Evolutionary conservation across 371 early-diverging fungal genomes (phyloP).

Genomic region (Lichtheimia ramosa): DNA sequence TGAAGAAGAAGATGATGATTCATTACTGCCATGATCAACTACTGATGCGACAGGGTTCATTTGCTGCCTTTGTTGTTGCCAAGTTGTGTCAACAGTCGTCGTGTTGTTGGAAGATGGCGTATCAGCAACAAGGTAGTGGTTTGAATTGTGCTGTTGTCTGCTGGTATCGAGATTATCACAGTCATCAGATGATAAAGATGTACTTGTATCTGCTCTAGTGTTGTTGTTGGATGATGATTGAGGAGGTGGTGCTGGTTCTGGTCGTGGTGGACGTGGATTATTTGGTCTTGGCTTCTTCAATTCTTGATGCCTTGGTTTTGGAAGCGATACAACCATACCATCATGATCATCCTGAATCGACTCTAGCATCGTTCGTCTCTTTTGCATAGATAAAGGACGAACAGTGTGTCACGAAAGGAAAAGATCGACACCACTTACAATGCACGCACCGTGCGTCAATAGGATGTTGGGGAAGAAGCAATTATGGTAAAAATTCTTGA

Average conservation of each 20-base stretch:
- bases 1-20: not conserved
- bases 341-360: too few species aligned
- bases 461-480: not conserved
- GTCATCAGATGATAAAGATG: not conserved
- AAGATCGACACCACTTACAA: not conserved
- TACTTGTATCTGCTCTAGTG: not conserved
- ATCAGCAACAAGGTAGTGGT: not conserved
- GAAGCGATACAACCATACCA: too few species aligned
- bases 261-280: constrained; percentile 5
- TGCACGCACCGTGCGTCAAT: constrained; percentile 2
- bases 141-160: not conserved
- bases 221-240: not conserved
- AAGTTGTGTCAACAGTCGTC: not conserved
- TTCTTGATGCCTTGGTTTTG: not conserved
- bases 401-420: too few species aligned
- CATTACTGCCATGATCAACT: too few species aligned
- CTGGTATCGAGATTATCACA: not conserved
- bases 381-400: too few species aligned
- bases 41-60: not conserved
- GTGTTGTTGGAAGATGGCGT: not conserved
- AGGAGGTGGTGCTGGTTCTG: constrained; percentile 3
- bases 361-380: too few species aligned
- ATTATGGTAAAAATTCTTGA: constrained; percentile 16
- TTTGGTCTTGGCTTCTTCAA: constrained; percentile 6
- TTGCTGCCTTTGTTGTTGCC: not conserved